Conservation (phyloP, 2,329 filamentous ascomycete species). For the Beauveria sp. region DNA sequence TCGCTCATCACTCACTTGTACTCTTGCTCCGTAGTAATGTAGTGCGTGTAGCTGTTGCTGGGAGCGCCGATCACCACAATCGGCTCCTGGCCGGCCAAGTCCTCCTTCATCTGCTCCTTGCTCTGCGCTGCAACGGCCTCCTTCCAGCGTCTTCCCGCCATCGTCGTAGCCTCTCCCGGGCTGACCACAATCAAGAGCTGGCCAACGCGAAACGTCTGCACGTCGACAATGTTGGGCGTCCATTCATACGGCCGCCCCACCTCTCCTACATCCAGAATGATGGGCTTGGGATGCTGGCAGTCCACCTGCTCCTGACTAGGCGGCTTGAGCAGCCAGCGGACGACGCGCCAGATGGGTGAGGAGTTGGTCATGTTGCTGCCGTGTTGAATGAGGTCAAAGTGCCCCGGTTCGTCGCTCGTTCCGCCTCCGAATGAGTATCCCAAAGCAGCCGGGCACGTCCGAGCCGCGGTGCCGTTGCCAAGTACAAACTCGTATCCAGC, state of each 20-base stretch:
- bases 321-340: conserved; percentile 61
- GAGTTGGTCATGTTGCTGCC: conserved; percentile 60
- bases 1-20: conserved; percentile 24
- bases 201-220: conserved; percentile 78
- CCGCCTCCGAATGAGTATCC: conserved; percentile 88
- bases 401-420: conserved; percentile 80
- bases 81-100: conserved; percentile 39
- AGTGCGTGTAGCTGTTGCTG: conserved; percentile 81
- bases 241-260: conserved; percentile 69
- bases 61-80: conserved; percentile 77
- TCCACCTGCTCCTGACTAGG: conserved; percentile 61
- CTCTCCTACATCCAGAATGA: conserved; percentile 80
- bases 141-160: conserved; percentile 85
- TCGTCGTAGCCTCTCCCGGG: conserved; percentile 84
- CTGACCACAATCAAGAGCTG: conserved; percentile 77
- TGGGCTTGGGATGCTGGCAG: conserved; percentile 76
- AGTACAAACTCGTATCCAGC: conserved; percentile 64
- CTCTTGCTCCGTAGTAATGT: conserved; percentile 67
- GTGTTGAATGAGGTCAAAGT: conserved; percentile 84
- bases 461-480: conserved; percentile 61
- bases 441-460: conserved; percentile 76
- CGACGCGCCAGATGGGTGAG: conserved; percentile 71
- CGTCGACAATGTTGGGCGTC: conserved; percentile 83
- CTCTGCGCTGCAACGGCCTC: conserved; percentile 53
- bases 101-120: conserved; percentile 31